Conservation (phyloP, 257 asterid species). For the Plantago major region DNA sequence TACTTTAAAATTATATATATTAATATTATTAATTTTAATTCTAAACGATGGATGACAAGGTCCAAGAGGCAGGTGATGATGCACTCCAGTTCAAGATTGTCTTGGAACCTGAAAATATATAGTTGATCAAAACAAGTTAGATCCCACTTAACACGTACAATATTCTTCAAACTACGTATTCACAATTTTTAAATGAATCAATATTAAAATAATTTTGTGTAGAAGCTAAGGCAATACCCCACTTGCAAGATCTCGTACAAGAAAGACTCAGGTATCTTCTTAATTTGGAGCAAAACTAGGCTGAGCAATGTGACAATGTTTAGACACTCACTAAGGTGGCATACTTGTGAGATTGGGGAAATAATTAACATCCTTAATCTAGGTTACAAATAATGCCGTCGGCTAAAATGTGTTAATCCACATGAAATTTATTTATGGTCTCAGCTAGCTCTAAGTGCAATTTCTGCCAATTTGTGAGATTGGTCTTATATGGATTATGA, state of each 20-base stretch:
- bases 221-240: background rate
- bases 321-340: no score
- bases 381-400: no score
- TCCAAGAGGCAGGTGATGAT: constrained; percentile 17
- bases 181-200: background rate
- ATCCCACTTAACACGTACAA: background rate
- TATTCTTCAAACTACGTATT: background rate
- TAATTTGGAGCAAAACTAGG: no score
- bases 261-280: no score
- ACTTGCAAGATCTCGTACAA: background rate
- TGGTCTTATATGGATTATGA: no score
- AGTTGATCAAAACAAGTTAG: background rate
- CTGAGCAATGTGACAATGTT: no score
- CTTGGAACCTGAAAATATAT: constrained; percentile 38
- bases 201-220: background rate
- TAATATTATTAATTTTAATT: background rate
- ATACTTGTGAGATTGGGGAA: no score
- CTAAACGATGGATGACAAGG: constrained; percentile 1
- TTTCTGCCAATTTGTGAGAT: no score
- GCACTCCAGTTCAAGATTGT: constrained; percentile 24
- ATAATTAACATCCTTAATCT: no score
- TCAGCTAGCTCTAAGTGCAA: no score
- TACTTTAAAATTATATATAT: background rate
- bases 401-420: no score
- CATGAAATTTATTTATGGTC: no score